A percentile compares a stretch with the other conserved stretches of the same genome.
phyloP scores from a whole-genome alignment of 208 protist species.

The Angomonas desouzai region DNA sequence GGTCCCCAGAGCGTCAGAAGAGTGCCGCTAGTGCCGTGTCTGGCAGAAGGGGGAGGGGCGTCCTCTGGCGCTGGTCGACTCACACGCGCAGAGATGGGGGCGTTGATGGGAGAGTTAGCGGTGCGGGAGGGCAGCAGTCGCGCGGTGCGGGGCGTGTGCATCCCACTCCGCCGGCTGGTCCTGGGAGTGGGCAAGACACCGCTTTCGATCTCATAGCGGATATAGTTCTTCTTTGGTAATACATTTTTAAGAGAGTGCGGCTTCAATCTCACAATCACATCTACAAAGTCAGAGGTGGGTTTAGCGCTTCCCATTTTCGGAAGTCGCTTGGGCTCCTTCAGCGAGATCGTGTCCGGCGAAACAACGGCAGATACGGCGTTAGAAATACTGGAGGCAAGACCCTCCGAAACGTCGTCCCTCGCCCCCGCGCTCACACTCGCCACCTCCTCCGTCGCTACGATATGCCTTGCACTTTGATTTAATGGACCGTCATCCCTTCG shows the following conservation, averaged over 20 bases:
- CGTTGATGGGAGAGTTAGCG: not conserved
- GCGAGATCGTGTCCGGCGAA: not conserved
- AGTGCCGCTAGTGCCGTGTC: not conserved
- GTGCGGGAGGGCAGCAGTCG: conserved; percentile 15
- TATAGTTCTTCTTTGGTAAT: conserved; percentile 11
- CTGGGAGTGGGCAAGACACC: not conserved
- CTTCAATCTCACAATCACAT: conserved; percentile 37
- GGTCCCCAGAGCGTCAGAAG: conserved; percentile 8
- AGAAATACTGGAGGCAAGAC: not conserved
- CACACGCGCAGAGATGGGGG: conserved; percentile 1
- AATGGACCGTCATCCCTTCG: conserved; percentile 3
- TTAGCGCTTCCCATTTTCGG: not conserved
- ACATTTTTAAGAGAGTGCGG: not conserved
- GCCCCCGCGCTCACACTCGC: not conserved
- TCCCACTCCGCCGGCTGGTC: not conserved
- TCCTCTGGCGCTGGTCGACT: not conserved
- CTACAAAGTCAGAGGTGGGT: conserved; percentile 21
- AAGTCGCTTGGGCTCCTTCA: not conserved
- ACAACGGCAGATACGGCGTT: not conserved
- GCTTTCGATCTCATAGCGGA: not conserved
- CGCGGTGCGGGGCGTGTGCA: not conserved
- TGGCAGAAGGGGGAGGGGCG: not conserved
- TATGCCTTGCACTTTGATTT: not conserved
- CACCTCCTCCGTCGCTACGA: not conserved
- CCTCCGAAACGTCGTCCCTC: not conserved